Conservation (phyloP, 2,329 filamentous ascomycete species). For the Sclerotinia trifoliorum region DNA sequence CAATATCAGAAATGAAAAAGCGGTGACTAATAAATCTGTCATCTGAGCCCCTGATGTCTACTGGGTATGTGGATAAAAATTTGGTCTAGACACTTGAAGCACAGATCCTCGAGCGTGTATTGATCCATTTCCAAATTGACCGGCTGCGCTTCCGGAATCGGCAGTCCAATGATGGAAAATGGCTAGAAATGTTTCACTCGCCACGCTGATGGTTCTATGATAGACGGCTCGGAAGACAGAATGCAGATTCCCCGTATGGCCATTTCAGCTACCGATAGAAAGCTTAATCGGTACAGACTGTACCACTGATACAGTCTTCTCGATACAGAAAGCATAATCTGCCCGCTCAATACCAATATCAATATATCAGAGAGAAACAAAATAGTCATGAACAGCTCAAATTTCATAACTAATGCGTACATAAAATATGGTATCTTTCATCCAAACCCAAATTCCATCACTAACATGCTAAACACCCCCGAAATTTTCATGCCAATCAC, state of each 20-base stretch:
- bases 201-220: too few species aligned
- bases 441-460: neutral
- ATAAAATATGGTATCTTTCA: conserved; percentile 5
- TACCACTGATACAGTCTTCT: too few species aligned
- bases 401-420: conserved; percentile 10
- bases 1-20: too few species aligned
- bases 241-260: neutral
- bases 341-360: neutral
- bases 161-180: too few species aligned
- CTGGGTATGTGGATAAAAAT: too few species aligned
- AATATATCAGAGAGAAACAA: neutral
- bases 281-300: neutral
- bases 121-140: too few species aligned
- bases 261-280: neutral
- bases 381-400: neutral
- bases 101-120: too few species aligned
- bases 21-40: too few species aligned
- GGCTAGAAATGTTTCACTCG: too few species aligned
- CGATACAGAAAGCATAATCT: neutral
- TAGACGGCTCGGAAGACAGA: neutral
- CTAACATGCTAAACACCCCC: neutral
- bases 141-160: too few species aligned
- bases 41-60: too few species aligned
- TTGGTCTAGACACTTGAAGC: too few species aligned
- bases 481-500: neutral